These are phyloP conservation scores for Ulota crispa DNA, from an alignment of 225 moss, liverwort and hornwort species.

Conservation along the genomic window DNA sequence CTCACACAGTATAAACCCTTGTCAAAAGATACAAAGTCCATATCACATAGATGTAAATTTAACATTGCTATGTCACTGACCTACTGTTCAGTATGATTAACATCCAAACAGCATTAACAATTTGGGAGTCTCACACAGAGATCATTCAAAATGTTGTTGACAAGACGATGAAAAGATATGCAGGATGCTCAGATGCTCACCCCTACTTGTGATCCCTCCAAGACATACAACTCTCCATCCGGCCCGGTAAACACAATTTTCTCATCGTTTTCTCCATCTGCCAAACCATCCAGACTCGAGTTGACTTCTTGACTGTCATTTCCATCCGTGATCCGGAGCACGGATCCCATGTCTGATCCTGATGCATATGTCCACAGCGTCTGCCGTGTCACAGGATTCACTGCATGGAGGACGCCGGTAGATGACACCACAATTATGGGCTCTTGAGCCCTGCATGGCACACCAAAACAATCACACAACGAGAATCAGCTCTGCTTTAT, in stretches of 20 bases:
- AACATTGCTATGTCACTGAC: not conserved
- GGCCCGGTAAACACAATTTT: conserved; percentile 42
- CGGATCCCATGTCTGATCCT: conserved; percentile 44
- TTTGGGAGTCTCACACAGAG: too few relatives aligned
- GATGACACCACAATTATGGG: conserved; percentile 53
- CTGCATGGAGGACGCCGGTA: conserved; percentile 48
- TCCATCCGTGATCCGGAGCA: conserved; percentile 25
- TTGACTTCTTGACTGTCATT: conserved; percentile 41
- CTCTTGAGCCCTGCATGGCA: conserved; percentile 35
- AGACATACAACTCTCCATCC: conserved; percentile 43
- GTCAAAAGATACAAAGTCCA: not conserved
- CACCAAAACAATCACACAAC: not conserved
- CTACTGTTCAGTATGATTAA: not conserved
- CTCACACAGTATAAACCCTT: not conserved
- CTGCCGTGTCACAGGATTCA: conserved; percentile 46
- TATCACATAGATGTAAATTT: not conserved
- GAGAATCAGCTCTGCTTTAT: not conserved
- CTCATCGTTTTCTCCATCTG: conserved; percentile 38
- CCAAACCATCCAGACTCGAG: conserved; percentile 25
- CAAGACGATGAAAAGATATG: not conserved
- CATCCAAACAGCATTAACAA: not conserved
- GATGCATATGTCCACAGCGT: conserved; percentile 49
- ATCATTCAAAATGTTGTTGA: not conserved
- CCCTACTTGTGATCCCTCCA: conserved; percentile 47
- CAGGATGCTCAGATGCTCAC: conserved; percentile 28